Evolutionary conservation across 2,329 filamentous ascomycete genomes (phyloP), one percentile per base, ranked within the genome.

Genomic region (Exophiala calicioides): DNA sequence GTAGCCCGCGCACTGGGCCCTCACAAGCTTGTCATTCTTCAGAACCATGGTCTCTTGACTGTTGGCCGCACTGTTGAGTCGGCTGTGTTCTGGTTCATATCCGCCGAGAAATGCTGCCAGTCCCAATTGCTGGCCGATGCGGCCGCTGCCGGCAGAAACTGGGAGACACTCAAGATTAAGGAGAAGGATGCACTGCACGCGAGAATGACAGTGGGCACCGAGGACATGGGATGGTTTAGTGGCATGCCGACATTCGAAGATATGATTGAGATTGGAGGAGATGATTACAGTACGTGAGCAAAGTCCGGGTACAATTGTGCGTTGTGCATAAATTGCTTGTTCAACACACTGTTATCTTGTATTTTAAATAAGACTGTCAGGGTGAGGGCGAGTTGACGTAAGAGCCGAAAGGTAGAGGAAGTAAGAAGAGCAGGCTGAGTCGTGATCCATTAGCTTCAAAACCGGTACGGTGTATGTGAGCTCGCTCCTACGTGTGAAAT

Each of bases 161-260:
- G 18, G 7, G 66, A 76, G 62, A 85, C 84, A 1, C 69, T 86
- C 18, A 82, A 84, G 64, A 84, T 89, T 57, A 70, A 74, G 5
- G 78, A 85, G 1, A 79, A 81, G 39, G 84, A 89, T 61, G 85
- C 86, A 1, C 70, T 64, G n/a, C 85, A 78, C 59, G 89, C 85
- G 0, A 81, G 79, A 58, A 79, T 83, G 65, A 75, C 79, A 0
- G 71, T 88, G 3, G 85, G 86, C 0, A 77, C 71, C 0, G 71
- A 77, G n/a, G 60, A 63, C 21, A 81, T 79, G 0, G 85, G 85
- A 0, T 88, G 78, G 73, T 89, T 89, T 60, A 81, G 76, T 58
- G 85, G 81, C 3, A 82, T 82, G 68, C 24, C 24, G 7, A 12
- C 12, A 7, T 27, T 27, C 24, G 24, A 27, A 7, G 7, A 7